Evolutionary conservation across 306 rosid species (phyloP), one percentile per base, ranked within the genome.

Genomic region (Phaseolus lunatus): DNA sequence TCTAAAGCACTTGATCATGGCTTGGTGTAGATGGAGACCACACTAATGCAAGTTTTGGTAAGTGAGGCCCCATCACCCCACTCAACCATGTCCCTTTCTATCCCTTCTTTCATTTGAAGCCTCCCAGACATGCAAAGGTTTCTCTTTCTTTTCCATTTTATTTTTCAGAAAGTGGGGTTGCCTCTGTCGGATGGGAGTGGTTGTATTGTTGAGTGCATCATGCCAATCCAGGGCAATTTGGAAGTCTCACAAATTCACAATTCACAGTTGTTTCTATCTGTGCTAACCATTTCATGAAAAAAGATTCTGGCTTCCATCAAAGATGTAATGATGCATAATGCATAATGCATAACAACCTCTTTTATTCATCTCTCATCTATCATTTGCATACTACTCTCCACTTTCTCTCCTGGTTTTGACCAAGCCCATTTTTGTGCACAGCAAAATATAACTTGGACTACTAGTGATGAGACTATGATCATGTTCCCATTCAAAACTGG

Each of bases 1-100:
- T 80, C 65, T 78, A 85, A 85, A 84, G 68, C 81, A 80, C 72
- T 85, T 90, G 79, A 87, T 90, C 83, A 52, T 77, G 70, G 41
- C 81, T 48, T 48, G 52, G 62, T 72, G 75, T 80, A 67, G 67
- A 84, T 86, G 83, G 79, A 73, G 76, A 61, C 61, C 85, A 62
- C 83, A 53, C 80, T 39, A 67, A 68, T 67, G 54, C 62, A 75
- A 53, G 84, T 9, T 59, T 63, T 47, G 78, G 33, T n/a, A 72
- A 70, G 72, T 70, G 86, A 75, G 84, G 82, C 45, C 80, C 86
- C 84, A 73, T 78, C 73, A 43, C 47, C 57, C 24, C 65, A 48
- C 50, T 81, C 70, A 82, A 14, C 65, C 50, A 48, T 13, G 80
- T 74, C 82, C 62, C 70, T 85, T 81, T 81, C 58, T 65, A 54